Conservation (phyloP, 2,329 filamentous ascomycete genomes). For the Sarocladiaceae sp. region DNA sequence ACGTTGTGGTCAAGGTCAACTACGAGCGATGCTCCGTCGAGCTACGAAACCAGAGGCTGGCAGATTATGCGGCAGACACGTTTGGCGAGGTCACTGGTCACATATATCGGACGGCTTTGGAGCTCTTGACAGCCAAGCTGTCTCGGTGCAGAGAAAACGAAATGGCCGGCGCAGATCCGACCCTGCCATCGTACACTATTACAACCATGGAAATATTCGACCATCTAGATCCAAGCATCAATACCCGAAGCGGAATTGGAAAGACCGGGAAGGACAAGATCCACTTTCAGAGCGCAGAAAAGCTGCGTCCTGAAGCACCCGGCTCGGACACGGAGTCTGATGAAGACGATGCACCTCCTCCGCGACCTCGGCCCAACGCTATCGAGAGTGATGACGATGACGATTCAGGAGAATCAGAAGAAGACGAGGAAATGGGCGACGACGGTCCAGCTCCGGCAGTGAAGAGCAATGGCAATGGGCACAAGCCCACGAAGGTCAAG, state of each 20-base stretch:
- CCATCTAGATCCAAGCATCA: conserved; percentile 46
- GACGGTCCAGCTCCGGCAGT: conserved; percentile 18
- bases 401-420: conserved; percentile 32
- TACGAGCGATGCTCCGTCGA: conserved; percentile 80
- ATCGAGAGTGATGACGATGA: conserved; percentile 19
- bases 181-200: conserved; percentile 31
- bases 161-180: conserved; percentile 27
- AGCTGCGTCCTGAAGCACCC: conserved; percentile 35
- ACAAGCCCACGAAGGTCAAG: conserved; percentile 39
- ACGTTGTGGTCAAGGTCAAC: conserved; percentile 74
- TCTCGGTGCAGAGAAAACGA: conserved; percentile 62
- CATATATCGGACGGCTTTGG: conserved; percentile 72
- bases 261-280: conserved; percentile 45
- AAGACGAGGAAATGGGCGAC: conserved; percentile 20
- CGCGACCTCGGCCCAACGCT: conserved; percentile 6
- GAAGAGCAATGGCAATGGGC: conserved; percentile 33
- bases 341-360: conserved; percentile 10
- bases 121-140: conserved; percentile 64
- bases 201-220: conserved; percentile 55
- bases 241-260: conserved; percentile 54
- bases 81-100: conserved; percentile 71
- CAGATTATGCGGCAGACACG: conserved; percentile 64
- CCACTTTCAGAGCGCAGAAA: conserved; percentile 43
- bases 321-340: conserved; percentile 17
- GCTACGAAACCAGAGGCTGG: conserved; percentile 73